These are phyloP conservation scores for Sindora glabra DNA, from an alignment of 306 rosid genomes.

Conservation along the genomic window DNA sequence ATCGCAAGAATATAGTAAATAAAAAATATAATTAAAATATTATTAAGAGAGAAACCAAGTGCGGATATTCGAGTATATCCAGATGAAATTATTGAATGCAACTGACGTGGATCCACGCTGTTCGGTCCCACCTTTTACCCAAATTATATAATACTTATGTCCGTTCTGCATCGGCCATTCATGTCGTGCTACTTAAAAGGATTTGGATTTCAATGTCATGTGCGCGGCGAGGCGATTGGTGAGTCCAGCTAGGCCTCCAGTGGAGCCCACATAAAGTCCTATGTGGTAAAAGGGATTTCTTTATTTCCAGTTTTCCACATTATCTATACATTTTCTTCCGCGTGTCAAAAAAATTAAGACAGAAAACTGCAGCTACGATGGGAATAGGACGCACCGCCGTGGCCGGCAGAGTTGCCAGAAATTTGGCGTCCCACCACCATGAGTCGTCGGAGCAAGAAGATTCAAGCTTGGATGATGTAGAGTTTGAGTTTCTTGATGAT, in stretches of 20 bases:
- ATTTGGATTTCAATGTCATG: conserved; percentile 8
- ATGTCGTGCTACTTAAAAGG: conserved; percentile 10
- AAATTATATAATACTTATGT: background rate
- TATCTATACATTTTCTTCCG: background rate
- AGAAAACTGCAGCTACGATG: background rate
- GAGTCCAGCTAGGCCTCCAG: background rate
- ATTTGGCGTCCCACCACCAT: background rate
- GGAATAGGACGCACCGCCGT: conserved; percentile 16
- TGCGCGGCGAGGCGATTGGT: conserved; percentile 57
- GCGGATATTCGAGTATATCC: conserved; percentile 55
- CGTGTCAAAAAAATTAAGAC: no score
- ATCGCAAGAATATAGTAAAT: no score
- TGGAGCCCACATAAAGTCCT: conserved; percentile 21
- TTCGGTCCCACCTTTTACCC: conserved; percentile 9
- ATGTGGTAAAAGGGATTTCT: no score
- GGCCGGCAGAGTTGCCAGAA: conserved; percentile 16
- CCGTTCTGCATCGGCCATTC: conserved; percentile 18
- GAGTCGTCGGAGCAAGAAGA: background rate
- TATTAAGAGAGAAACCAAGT: no score
- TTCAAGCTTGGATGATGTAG: conserved; percentile 33
- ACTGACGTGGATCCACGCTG: conserved; percentile 84
- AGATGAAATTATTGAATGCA: conserved; percentile 32
- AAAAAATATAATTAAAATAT: no score
- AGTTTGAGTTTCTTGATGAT: conserved; percentile 53
- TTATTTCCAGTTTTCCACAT: background rate